Percentiles rank a stretch among this genome's conserved stretches.
Evolutionary conservation across 495 filamentous ascomycete genomes (phyloP).

Genomic region (Aspergillus affinis): DNA sequence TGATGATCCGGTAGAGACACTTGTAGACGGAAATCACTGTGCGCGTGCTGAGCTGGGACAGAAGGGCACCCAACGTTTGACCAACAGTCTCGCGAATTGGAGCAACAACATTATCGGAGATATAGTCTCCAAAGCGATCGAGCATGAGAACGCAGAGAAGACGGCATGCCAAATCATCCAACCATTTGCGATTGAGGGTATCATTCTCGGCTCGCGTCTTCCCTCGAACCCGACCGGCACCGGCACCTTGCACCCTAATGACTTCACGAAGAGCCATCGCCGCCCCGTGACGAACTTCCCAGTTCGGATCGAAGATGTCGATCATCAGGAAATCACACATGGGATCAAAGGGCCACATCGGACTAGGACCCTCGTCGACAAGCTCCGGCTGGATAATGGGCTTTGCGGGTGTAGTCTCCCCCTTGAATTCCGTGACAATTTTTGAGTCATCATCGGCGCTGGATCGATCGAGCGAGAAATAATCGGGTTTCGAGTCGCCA

Average conservation of each 20-base stretch:
- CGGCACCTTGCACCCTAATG: constrained; percentile 84
- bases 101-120: constrained; percentile 93
- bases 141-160: constrained; percentile 95
- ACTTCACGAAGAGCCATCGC: constrained; percentile 94
- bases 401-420: constrained; percentile 61
- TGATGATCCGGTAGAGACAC: constrained; percentile 82
- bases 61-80: constrained; percentile 87
- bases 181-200: constrained; percentile 73
- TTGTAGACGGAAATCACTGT: constrained; percentile 80
- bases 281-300: constrained; percentile 97
- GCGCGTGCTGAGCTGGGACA: constrained; percentile 71
- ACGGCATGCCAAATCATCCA: constrained; percentile 90
- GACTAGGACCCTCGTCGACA: constrained; percentile 71
- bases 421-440: constrained; percentile 95
- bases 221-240: constrained; percentile 77
- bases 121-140: constrained; percentile 95
- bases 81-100: constrained; percentile 95
- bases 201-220: constrained; percentile 75
- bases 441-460: constrained; percentile 85
- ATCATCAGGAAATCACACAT: constrained; percentile 91
- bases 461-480: constrained; percentile 79
- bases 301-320: constrained; percentile 89
- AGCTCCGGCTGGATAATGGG: constrained; percentile 63
- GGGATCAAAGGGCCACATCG: constrained; percentile 81
- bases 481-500: constrained; percentile 60